Percentiles rank a stretch among this genome's conserved stretches.
Evolutionary conservation across 2,329 filamentous ascomycete species (phyloP).

Genomic region (Cladosporium sp.): DNA sequence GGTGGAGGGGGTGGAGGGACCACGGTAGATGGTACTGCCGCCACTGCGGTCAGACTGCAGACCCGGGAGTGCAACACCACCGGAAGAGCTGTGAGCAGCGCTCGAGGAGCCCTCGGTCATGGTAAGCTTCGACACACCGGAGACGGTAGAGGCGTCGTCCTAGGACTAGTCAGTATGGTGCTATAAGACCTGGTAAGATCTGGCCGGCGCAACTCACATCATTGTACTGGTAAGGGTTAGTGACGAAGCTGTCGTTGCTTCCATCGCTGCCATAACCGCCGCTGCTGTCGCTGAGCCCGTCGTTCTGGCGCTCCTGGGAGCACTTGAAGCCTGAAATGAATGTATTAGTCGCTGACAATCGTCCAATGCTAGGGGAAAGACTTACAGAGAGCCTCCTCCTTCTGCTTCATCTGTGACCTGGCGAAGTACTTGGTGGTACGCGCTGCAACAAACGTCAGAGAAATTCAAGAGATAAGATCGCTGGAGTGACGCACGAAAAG

Average conservation of each 20-base stretch:
- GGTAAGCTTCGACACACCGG: background rate
- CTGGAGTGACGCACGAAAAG: background rate
- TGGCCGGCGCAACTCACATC: no score
- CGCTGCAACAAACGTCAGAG: no score
- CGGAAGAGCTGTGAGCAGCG: background rate
- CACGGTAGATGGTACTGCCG: background rate
- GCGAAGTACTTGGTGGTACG: no score
- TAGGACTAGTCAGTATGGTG: background rate
- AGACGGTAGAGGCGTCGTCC: background rate
- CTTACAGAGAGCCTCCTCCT: slow-evolving; percentile 1
- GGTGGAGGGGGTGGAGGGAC: no score
- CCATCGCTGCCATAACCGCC: background rate
- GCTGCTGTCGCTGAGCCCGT: background rate
- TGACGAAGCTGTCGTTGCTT: background rate
- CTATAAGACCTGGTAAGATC: background rate
- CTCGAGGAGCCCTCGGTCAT: background rate
- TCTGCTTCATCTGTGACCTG: background rate
- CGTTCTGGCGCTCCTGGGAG: slow-evolving; percentile 2
- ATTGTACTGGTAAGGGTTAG: background rate
- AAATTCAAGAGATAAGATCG: no score
- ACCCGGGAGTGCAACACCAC: background rate
- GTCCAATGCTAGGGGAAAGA: no score
- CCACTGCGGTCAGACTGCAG: background rate
- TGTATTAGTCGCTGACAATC: background rate
- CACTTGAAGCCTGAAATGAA: slow-evolving; percentile 1